Evolutionary conservation across 129 eudicot genomes (phyloP).

Genomic region (Flaveria bidentis): DNA sequence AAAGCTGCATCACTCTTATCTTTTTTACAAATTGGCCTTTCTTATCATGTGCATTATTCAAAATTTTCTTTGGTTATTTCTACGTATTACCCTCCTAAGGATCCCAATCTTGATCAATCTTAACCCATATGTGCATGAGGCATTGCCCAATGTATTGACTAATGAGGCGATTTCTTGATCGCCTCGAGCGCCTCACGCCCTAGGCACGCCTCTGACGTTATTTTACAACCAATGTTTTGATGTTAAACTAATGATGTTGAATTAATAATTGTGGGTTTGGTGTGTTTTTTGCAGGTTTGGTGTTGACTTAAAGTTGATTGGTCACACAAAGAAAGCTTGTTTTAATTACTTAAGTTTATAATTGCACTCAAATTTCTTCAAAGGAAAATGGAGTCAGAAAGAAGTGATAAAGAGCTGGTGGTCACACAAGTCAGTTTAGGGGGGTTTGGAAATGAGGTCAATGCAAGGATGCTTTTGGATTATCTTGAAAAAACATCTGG

Average conservation of each 20-base stretch:
- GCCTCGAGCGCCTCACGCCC: no score
- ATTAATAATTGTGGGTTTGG: neutral
- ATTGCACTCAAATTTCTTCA: neutral
- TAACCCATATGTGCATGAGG: no score
- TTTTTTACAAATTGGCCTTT: neutral
- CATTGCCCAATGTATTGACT: no score
- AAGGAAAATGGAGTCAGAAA: slow-evolving; percentile 8
- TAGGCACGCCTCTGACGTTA: no score
- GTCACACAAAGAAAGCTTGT: neutral
- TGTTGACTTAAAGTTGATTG: slow-evolving; percentile 9
- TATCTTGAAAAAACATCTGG: slow-evolving; percentile 1
- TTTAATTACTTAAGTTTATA: neutral
- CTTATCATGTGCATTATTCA: neutral
- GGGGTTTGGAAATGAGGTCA: slow-evolving; percentile 7
- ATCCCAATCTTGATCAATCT: no score
- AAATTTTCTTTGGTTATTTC: no score
- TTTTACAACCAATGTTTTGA: no score
- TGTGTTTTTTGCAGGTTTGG: slow-evolving; percentile 15
- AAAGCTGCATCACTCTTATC: no score
- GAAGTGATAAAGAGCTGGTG: slow-evolving; percentile 13
- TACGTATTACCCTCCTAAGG: no score
- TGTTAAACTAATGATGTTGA: neutral
- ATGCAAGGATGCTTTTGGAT: slow-evolving; percentile 2
- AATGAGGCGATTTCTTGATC: no score
- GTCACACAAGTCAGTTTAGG: slow-evolving; percentile 13